Base-by-base conservation (phyloP, 78 protist species). In the Tieghemostelium lacteum region DNA sequence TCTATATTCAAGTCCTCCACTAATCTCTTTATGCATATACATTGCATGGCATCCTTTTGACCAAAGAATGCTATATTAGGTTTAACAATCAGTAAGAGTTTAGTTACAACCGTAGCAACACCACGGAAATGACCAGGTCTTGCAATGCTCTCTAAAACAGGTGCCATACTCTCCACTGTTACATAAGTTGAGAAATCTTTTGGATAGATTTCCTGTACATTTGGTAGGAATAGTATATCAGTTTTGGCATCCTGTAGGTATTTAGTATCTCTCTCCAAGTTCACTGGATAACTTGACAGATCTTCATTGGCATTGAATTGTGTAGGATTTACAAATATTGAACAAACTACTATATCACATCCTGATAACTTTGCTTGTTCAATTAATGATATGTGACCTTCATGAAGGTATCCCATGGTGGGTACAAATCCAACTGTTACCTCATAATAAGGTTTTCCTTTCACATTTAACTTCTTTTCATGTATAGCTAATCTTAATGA, bases 31-130 rank as follows among this genome's bases (percentile, higher is more conserved):
- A 95, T 64, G 20, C 94, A 78, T 6, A 96, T 50, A 75, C 96
- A 93, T 75, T 96, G 97, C 87, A 88, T 49, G 14, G 95, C 96
- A 55, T 96, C 97, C 66, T 96, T 96, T 73, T 95, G 96, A 1
- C 97, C 97, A 22, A 96, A 60, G 73, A 52, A 86, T 60, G 61
- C n/a, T 8, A 3, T 16, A 1, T 37, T 2, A 1, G 97, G 97
- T 14, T 67, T n/a, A 26, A 75, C 75, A n/a, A 96, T 85, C 31
- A 92, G 71, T 62, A 95, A 28, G 4, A 96, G 89, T 71, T 96
- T 96, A 26, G 85, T 29, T 0, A 95, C 97, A 26, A 96, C 88
- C 0, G 97, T 96, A 14, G 96, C 83, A 19, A 96, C 97, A 36
- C 97, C 97, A 7, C 92, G 45, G 54, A 96, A 96, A 75, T 77